phyloP scores from a whole-genome alignment of 2,329 filamentous ascomycete genomes.

The Curvularia sp. region DNA sequence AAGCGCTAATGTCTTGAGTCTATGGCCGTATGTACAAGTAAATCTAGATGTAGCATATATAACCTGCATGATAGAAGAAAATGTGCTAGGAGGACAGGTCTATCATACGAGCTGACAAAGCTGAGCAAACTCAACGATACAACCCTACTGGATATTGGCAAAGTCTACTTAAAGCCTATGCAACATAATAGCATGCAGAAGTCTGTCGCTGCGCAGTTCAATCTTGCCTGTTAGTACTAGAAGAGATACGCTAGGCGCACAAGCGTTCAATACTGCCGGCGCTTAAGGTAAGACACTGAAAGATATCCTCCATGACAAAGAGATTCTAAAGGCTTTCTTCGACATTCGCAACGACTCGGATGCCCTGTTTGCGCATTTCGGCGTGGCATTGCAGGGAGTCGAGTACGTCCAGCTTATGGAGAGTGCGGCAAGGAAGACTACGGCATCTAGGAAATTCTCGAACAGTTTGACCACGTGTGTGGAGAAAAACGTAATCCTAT shows the following conservation, averaged over 20 bases:
- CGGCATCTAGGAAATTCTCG: neutral
- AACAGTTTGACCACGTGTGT: conserved; percentile 4
- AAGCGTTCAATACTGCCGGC: conserved; percentile 35
- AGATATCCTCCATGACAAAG: conserved; percentile 28
- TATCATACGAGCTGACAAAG: no score
- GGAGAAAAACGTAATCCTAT: neutral
- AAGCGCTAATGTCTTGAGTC: no score
- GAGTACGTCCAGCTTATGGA: conserved; percentile 17
- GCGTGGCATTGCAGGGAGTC: conserved; percentile 4
- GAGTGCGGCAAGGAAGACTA: conserved; percentile 3
- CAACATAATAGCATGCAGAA: no score
- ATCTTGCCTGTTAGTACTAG: no score
- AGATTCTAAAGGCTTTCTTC: conserved; percentile 41
- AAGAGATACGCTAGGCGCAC: conserved; percentile 25
- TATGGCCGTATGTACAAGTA: no score
- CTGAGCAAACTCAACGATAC: no score
- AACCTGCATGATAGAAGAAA: no score
- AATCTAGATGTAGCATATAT: no score
- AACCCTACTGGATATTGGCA: no score
- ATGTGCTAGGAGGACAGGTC: no score
- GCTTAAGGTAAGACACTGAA: neutral
- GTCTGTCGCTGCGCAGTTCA: no score
- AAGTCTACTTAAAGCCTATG: no score
- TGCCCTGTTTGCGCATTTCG: conserved; percentile 31
- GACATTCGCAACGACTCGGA: conserved; percentile 41